These are phyloP conservation scores for Comarum palustre DNA, from an alignment of 306 rosid genomes.

Conservation along the genomic window DNA sequence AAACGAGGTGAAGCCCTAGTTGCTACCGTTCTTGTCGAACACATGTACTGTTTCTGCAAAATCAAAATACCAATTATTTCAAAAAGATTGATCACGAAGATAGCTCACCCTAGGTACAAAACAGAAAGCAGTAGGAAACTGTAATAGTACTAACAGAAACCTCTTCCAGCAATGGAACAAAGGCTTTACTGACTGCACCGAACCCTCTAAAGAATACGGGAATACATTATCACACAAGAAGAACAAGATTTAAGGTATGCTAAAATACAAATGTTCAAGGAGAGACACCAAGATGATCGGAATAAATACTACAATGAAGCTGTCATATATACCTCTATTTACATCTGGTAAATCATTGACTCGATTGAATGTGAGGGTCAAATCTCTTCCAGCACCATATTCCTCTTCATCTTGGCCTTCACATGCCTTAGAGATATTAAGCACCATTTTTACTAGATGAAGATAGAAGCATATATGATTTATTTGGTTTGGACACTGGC, in stretches of 20 bases:
- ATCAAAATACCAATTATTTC: not conserved
- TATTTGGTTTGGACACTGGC: not conserved
- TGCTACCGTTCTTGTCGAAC: not conserved
- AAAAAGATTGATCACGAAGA: too few species aligned
- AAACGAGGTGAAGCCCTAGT: not conserved
- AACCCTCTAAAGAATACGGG: too few species aligned
- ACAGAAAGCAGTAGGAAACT: not conserved
- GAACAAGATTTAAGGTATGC: too few species aligned
- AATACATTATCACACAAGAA: too few species aligned
- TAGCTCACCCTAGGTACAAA: not conserved
- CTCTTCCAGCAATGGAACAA: too few species aligned
- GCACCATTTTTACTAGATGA: not conserved
- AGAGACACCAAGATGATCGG: too few species aligned
- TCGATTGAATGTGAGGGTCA: not conserved
- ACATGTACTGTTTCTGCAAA: not conserved
- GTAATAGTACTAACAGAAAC: not conserved
- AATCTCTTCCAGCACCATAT: not conserved
- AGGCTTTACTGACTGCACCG: too few species aligned
- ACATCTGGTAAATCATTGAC: not conserved
- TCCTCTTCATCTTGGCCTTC: not conserved
- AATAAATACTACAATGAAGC: too few species aligned
- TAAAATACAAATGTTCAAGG: too few species aligned
- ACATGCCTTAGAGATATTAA: too few species aligned
- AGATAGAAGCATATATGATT: not conserved
- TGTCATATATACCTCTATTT: too few species aligned